A percentile compares a stretch with the other conserved stretches of the same genome.
These are phyloP conservation scores for Apiotrichum akiyoshidainum DNA, from an alignment of 1,284 basidiomycete species.

Conservation along the genomic window DNA sequence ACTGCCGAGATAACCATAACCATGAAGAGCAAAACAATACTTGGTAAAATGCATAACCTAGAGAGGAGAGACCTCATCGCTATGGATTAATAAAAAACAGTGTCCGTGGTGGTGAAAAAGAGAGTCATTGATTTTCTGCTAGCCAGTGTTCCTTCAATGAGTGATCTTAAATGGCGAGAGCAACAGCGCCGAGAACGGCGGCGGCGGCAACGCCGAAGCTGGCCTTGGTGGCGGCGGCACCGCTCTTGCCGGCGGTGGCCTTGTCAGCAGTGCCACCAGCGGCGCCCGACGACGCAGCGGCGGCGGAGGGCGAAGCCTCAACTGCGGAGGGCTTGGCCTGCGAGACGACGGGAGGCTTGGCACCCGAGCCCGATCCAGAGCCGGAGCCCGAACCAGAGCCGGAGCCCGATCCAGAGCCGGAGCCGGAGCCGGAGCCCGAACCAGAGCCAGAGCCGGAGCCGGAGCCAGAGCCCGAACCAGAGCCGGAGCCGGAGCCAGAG, in stretches of 20 bases:
- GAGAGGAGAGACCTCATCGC: no score
- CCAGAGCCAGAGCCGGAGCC: neutral
- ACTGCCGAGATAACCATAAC: no score
- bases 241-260: neutral
- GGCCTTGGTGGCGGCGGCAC: neutral
- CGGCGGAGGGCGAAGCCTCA: neutral
- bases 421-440: no score
- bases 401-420: neutral
- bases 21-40: no score
- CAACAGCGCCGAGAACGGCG: neutral
- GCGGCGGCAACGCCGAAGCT: neutral
- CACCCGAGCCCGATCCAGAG: neutral
- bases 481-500: neutral
- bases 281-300: neutral
- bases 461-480: neutral
- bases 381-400: neutral
- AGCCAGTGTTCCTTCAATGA: neutral
- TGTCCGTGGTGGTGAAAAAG: no score
- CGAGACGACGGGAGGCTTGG: neutral
- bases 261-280: neutral
- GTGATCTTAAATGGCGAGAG: neutral
- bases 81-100: no score
- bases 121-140: neutral
- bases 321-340: neutral
- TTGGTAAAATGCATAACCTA: no score